Conservation (phyloP, 257 asterid species). For the Rubia yunnanensis region DNA sequence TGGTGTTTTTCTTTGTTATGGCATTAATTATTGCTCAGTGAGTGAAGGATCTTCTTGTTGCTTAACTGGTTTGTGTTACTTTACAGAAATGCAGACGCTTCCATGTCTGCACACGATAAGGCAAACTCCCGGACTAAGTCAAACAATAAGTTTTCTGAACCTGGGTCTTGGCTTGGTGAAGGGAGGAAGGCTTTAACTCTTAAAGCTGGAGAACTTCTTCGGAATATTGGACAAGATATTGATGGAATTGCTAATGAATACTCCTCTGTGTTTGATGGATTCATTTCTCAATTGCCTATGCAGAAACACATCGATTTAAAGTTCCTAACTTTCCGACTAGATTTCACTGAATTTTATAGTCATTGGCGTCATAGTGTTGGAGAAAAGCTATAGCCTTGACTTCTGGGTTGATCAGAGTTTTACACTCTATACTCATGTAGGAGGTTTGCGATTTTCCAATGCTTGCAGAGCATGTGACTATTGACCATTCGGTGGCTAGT, state of each 20-base stretch:
- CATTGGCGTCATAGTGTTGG: constrained; percentile 38
- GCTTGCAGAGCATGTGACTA: constrained; percentile 1
- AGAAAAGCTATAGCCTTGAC: constrained; percentile 42
- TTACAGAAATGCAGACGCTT: constrained; percentile 50
- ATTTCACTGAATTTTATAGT: constrained; percentile 88
- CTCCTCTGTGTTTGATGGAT: constrained; percentile 73
- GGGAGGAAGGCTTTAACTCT: constrained; percentile 83
- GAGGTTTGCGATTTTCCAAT: background rate
- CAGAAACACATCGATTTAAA: constrained; percentile 86
- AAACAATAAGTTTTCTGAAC: constrained; percentile 46
- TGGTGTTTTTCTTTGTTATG: constrained; percentile 3
- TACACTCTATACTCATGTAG: background rate
- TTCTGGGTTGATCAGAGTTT: constrained; percentile 5
- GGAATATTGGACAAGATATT: constrained; percentile 63
- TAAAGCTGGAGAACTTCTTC: constrained; percentile 82
- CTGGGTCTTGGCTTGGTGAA: constrained; percentile 83
- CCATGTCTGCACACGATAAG: constrained; percentile 39
- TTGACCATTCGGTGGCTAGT: background rate
- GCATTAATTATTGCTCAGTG: constrained; percentile 7
- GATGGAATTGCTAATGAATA: constrained; percentile 76
- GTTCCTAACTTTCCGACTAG: constrained; percentile 88
- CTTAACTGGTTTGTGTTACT: constrained; percentile 11
- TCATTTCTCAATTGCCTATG: constrained; percentile 77
- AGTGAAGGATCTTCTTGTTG: background rate
- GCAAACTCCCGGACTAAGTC: constrained; percentile 39